Evolutionary conservation across 768 basidiomycete species (phyloP), one percentile per base, ranked within the genome.

Genomic region (Heimioporus sp.): DNA sequence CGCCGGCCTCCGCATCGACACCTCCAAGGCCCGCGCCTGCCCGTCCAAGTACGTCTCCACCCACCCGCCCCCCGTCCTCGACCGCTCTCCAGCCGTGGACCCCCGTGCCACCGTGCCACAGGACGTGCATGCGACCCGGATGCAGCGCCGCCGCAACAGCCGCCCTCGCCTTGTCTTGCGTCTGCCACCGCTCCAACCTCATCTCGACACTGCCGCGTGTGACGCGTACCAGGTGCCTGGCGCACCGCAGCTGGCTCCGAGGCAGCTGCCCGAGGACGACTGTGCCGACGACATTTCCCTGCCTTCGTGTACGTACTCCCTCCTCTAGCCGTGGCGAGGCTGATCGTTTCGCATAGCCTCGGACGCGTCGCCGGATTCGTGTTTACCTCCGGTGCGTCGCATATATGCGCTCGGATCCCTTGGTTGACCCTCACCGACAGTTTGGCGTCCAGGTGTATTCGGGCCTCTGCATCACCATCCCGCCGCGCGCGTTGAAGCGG

Each of bases 1-100:
- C n/a, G 73, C 77, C 24, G 71, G 74, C n/a, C 76, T 84, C 13
- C 56, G 51, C 31, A 66, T 85, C 41, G 70, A 79, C 63, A 72
- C 73, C 28, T 49, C 58, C 5, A 68, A 66, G 31, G 83, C 83
- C 1, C 64, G 68, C 17, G 48, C 58, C 2, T 77, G 76, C 47
- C 72, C 76, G 6, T 67, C 65, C 11, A 61, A 54, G 32, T 56
- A 65, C 9, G 69, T 83, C 50, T 77, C 80, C 49, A 3, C 2
- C 0, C n/a, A 30, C 0, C 35, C 62, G 19, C 48, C 36, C n/a
- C 55, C 58, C 10, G 48, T 64, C 53, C 9, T 62, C n/a, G 62
- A 55, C 60, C 3, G 32, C 68, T 32, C 78, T 62, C 13, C 61
- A 75, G 43, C 46, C 46, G 36, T 36, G 4, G 21, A 42, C 1